Evolutionary conservation across 1,284 basidiomycete genomes (phyloP), one percentile per base, ranked within the genome.

Genomic region (Melampsora larici-populina): DNA sequence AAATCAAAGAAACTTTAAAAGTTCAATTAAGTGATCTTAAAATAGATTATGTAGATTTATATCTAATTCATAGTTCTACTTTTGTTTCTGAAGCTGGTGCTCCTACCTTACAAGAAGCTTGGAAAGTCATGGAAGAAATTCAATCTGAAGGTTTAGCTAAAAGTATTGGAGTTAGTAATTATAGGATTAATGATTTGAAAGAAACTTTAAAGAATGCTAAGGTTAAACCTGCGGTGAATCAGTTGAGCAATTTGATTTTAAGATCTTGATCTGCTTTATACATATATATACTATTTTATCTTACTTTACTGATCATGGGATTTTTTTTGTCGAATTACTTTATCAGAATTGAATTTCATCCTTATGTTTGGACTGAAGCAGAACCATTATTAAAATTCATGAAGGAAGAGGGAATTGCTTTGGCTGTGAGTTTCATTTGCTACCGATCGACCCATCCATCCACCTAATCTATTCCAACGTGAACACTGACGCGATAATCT

Each of bases 301-400:
- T 55, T 55, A 2, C 51, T 55, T 24, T 18, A 21, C 17, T 18
- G 51, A 55, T 55, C 24, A 21, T 11, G 11, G 51, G 13, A 6
- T 21, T 3, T 24, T 15, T 55, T 55, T 55, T 55, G 51, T 55
- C 3, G 15, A 24, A 4, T 21, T 15, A 5, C 5, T 5, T 5
- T 21, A n/a, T 18, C 65, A 75, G 73, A 66, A 75, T 75, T 55
- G 73, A 75, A 55, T 67, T 75, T 26, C 73, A 75, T 68, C 73
- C 73, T 15, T 75, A 75, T 51, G 73, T 75, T 55, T 75, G 73
- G 73, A 68, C 64, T 29, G 73, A 75, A 68, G 63, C 64, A 13
- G 73, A 75, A 55, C 65, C 73, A 5, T 33, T 75, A 18, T 13
- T 75, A 24, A 49, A 75, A 24, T 67, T 36, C 48, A 75, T 75